Conservation (phyloP, 108 stramenopile genomes). For the Conticribra weissflogii region DNA sequence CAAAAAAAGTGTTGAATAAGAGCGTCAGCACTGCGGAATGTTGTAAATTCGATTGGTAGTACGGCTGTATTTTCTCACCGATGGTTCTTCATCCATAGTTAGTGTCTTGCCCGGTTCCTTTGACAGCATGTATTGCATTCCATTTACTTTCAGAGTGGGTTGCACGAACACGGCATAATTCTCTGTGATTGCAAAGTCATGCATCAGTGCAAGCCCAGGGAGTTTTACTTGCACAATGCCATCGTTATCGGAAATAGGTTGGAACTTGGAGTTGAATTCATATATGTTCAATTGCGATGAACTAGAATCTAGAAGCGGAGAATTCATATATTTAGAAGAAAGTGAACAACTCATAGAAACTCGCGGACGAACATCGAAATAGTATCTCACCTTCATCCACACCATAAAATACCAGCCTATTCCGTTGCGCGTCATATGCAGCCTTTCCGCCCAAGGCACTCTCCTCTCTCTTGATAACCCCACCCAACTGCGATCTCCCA, state of each 20-base stretch:
- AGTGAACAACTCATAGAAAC: no score
- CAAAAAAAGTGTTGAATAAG: background rate
- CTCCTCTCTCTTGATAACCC: slow-evolving; percentile 71
- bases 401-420: slow-evolving; percentile 75
- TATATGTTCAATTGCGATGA: slow-evolving; percentile 67
- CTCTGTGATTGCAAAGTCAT: slow-evolving; percentile 79
- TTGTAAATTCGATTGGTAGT: no score
- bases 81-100: slow-evolving; percentile 35
- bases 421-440: slow-evolving; percentile 57
- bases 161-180: slow-evolving; percentile 80
- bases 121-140: slow-evolving; percentile 74
- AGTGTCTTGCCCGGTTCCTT: slow-evolving; percentile 79
- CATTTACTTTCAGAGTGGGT: slow-evolving; percentile 62
- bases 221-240: slow-evolving; percentile 53
- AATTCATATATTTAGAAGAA: no score
- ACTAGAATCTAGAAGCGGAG: slow-evolving; percentile 43
- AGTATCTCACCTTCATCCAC: slow-evolving; percentile 41
- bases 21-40: background rate
- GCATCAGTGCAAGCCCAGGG: slow-evolving; percentile 74
- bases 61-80: slow-evolving; percentile 48
- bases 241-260: slow-evolving; percentile 58
- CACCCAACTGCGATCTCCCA: slow-evolving; percentile 79
- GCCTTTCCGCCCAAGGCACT: slow-evolving; percentile 71
- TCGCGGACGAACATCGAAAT: no score
- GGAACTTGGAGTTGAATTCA: slow-evolving; percentile 83